phyloP scores from a whole-genome alignment of 805 yeast genomes.

The Peterozyma toletana region DNA sequence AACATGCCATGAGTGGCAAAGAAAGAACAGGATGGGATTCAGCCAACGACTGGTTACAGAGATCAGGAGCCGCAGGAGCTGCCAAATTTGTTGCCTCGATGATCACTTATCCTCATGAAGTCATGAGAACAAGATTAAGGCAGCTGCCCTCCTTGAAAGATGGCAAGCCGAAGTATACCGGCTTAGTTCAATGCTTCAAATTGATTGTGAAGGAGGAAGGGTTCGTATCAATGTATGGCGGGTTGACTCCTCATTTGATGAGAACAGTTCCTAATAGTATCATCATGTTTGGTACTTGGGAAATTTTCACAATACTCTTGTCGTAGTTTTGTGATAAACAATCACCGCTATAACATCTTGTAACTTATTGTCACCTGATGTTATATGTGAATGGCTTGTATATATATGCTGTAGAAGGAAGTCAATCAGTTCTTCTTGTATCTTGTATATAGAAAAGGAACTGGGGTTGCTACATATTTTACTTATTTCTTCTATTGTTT shows the following conservation, averaged over 20 bases:
- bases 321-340: conserved; percentile 17
- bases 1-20: conserved; percentile 23
- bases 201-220: conserved; percentile 92
- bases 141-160: conserved; percentile 78
- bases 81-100: conserved; percentile 92
- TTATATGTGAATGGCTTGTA: too few relatives aligned
- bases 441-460: too few relatives aligned
- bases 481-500: too few relatives aligned
- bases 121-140: conserved; percentile 88
- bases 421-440: too few relatives aligned
- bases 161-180: conserved; percentile 83
- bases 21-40: conserved; percentile 48
- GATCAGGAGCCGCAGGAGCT: conserved; percentile 96
- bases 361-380: too few relatives aligned
- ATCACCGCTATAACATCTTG: too few relatives aligned
- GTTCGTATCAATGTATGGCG: conserved; percentile 88
- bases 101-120: conserved; percentile 95
- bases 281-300: conserved; percentile 99
- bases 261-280: conserved; percentile 97
- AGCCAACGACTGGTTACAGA: conserved; percentile 84
- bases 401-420: too few relatives aligned
- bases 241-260: conserved; percentile 91
- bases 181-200: conserved; percentile 80
- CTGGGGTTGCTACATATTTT: too few relatives aligned
- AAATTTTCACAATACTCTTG: conserved; percentile 58